These are phyloP conservation scores for Arctium lappa DNA, from an alignment of 129 eudicot genomes.

Conservation along the genomic window DNA sequence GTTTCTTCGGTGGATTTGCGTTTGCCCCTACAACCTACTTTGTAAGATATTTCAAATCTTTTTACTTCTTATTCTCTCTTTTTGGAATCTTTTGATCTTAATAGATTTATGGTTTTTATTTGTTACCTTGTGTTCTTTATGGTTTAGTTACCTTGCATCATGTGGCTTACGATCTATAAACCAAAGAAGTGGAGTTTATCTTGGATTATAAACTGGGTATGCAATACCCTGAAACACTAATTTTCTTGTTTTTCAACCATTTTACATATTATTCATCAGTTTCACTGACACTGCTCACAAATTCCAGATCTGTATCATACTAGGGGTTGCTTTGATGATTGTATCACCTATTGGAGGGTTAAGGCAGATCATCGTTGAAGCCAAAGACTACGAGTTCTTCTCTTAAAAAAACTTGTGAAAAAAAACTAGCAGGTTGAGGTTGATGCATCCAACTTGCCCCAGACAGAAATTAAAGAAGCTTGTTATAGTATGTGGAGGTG, in stretches of 20 bases:
- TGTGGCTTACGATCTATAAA: slow-evolving; percentile 73
- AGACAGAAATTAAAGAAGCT: background rate
- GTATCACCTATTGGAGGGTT: slow-evolving; percentile 76
- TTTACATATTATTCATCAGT: background rate
- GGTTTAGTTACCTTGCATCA: slow-evolving; percentile 79
- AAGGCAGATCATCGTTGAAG: slow-evolving; percentile 67
- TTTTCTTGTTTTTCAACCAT: background rate
- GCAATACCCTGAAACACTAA: background rate
- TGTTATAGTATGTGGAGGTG: background rate
- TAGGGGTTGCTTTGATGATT: slow-evolving; percentile 59
- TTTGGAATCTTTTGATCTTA: background rate
- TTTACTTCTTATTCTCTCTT: background rate
- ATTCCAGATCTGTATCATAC: slow-evolving; percentile 66
- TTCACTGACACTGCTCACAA: background rate
- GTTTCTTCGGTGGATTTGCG: slow-evolving; percentile 64
- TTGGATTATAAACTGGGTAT: slow-evolving; percentile 79
- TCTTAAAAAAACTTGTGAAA: slow-evolving; percentile 12
- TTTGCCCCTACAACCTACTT: slow-evolving; percentile 61
- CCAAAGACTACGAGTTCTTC: slow-evolving; percentile 64
- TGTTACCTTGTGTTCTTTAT: background rate
- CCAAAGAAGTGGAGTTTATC: slow-evolving; percentile 66
- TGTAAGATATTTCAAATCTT: slow-evolving; percentile 29
- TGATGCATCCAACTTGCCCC: background rate
- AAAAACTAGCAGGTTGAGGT: background rate
- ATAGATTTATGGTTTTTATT: background rate